Evolutionary conservation across 257 asterid genomes (phyloP).

Genomic region (Nemophila menziesii): DNA sequence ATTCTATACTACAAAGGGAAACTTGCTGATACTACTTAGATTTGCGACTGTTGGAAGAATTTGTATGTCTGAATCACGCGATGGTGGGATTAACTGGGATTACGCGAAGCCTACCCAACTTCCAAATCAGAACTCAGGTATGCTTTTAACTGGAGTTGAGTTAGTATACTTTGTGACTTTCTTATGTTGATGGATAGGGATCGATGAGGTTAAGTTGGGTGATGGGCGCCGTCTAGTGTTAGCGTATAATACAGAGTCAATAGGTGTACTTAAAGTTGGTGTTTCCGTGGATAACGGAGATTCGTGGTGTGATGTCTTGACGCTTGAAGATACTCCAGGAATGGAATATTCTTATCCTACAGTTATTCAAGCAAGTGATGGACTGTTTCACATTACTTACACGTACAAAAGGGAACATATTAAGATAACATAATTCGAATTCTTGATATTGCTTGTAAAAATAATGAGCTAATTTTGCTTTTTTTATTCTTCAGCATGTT

Average conservation of each 20-base stretch:
- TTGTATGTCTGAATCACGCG: conserved; percentile 78
- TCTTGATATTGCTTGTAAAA: too few relatives aligned
- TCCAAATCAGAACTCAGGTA: conserved; percentile 98
- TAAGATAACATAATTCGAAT: too few relatives aligned
- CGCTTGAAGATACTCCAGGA: conserved; percentile 57
- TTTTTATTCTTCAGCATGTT: conserved; percentile 46
- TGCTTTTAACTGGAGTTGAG: too few relatives aligned
- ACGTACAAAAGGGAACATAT: conserved; percentile 80
- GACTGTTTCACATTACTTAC: conserved; percentile 75
- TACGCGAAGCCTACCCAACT: conserved; percentile 62
- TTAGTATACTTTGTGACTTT: too few relatives aligned
- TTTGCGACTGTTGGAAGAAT: conserved; percentile 45
- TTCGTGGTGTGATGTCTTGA: conserved; percentile 61
- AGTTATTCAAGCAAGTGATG: conserved; percentile 69
- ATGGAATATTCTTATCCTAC: conserved; percentile 98
- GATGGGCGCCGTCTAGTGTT: conserved; percentile 74
- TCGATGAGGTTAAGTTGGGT: conserved; percentile 77
- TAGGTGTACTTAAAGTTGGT: conserved; percentile 71
- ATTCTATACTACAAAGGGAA: conserved; percentile 74
- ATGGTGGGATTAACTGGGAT: conserved; percentile 85
- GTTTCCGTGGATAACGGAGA: conserved; percentile 76
- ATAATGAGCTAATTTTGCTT: conserved; percentile 6
- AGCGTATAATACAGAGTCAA: conserved; percentile 74
- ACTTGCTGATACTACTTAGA: conserved; percentile 64
- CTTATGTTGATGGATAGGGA: conserved; percentile 32